phyloP scores from a whole-genome alignment of 2,329 filamentous ascomycete genomes.

The Fusarium protoensiforme region DNA sequence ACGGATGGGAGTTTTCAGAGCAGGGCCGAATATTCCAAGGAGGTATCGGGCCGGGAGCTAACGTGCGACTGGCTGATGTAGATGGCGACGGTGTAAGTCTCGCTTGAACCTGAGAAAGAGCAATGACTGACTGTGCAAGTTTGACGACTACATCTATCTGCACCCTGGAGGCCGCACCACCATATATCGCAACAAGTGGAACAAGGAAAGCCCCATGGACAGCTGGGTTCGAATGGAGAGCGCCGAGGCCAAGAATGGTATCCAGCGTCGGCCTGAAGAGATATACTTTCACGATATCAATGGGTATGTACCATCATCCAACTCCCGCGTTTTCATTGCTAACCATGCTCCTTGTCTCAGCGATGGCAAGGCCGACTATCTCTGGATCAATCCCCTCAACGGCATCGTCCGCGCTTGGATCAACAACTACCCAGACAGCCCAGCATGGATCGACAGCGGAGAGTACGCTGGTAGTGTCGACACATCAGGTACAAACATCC shows the following conservation, averaged over 20 bases:
- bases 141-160: background rate
- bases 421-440: background rate
- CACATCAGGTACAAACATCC: background rate
- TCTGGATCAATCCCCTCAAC: background rate
- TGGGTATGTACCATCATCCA: conserved; percentile 23
- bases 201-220: background rate
- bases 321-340: too few species aligned
- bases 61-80: conserved; percentile 36
- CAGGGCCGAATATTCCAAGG: background rate
- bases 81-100: conserved; percentile 34
- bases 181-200: background rate
- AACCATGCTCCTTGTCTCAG: background rate
- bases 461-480: background rate
- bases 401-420: background rate
- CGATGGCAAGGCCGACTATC: background rate
- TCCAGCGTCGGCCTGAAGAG: conserved; percentile 26
- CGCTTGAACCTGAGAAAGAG: conserved; percentile 17
- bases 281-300: conserved; percentile 35
- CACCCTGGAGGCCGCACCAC: background rate
- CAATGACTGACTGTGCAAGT: background rate
- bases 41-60: conserved; percentile 23
- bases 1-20: background rate
- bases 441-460: background rate
- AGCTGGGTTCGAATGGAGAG: background rate
- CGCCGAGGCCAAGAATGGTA: background rate